Evolutionary conservation across 768 basidiomycete species (phyloP).

Genomic region (Suillus placidus): DNA sequence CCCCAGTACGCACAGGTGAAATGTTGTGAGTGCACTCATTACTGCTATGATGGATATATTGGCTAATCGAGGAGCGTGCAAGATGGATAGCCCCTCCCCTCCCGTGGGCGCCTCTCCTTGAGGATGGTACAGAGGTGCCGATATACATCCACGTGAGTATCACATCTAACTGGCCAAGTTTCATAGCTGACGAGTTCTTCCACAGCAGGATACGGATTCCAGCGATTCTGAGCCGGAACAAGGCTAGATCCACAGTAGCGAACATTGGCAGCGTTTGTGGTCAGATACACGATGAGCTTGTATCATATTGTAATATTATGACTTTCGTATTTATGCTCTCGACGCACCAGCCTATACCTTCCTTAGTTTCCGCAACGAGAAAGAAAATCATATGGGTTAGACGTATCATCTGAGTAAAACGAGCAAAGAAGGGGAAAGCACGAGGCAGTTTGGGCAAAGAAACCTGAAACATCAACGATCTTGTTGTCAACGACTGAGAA

Average conservation of each 20-base stretch:
- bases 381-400: neutral
- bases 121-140: constrained; percentile 1
- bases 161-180: neutral
- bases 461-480: neutral
- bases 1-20: constrained; percentile 4
- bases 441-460: neutral
- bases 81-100: neutral
- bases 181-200: neutral
- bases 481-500: constrained; percentile 39
- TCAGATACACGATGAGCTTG: neutral
- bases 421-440: neutral
- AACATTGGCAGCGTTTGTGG: neutral
- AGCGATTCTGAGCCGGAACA: neutral
- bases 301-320: neutral
- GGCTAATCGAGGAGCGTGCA: neutral
- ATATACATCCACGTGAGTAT: neutral
- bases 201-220: neutral
- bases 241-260: neutral
- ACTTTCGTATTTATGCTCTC: neutral
- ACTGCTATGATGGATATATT: neutral
- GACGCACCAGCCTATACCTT: neutral
- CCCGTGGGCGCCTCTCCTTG: neutral
- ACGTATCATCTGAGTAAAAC: neutral
- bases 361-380: neutral
- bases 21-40: neutral